Evolutionary conservation across 371 early-diverging fungal species (phyloP), one percentile per base, ranked within the genome.

Genomic region (Rozella allomycis): DNA sequence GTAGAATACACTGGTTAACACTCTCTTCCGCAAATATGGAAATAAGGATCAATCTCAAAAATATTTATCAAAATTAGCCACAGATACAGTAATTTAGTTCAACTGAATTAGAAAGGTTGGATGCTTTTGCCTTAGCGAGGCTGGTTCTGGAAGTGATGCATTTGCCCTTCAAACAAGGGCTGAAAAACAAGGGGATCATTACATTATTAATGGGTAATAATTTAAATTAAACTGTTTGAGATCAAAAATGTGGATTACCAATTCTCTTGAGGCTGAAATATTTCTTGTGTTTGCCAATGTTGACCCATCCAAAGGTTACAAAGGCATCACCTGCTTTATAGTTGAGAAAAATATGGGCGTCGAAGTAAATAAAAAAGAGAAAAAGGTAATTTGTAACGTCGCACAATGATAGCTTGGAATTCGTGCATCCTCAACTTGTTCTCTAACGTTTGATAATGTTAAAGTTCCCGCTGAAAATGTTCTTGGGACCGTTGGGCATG

Each of bases 281-380:
- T 93, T 90, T 62, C 60, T 94, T 25, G 87, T 94, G 13, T 94
- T 94, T 64, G 96, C 96, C 47, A 94, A 83, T 47, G 74, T 81
- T 30, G 90, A 87, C 45, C 82, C 82, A 14, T 61, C 70, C 40
- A 72, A 78, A 60, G 90, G 90, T 16, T 88, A 93, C 67, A 86
- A 84, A 67, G 96, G 96, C 31, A 94, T 94, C 45, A 87, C 93
- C 20, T 87, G 88, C 57, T 94, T 94, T 42, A 71, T 88, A 25
- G 85, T 90, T 12, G 90, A 93, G 35, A 79, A 79, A 55, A 69
- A 67, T n/a, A 72, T 72, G 82, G 96, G 96, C 35, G 77, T 94
- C 28, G 47, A 74, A 50, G 62, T 94, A 37, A 78, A 75, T 39
- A 91, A 90, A 72, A 94, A 91, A 70, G 96, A 94, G 55, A 64